Percentiles rank a stretch among this genome's conserved stretches.
These are phyloP conservation scores for Hymenoscyphus infarciens DNA, from an alignment of 2,329 filamentous ascomycete species.

Conservation along the genomic window DNA sequence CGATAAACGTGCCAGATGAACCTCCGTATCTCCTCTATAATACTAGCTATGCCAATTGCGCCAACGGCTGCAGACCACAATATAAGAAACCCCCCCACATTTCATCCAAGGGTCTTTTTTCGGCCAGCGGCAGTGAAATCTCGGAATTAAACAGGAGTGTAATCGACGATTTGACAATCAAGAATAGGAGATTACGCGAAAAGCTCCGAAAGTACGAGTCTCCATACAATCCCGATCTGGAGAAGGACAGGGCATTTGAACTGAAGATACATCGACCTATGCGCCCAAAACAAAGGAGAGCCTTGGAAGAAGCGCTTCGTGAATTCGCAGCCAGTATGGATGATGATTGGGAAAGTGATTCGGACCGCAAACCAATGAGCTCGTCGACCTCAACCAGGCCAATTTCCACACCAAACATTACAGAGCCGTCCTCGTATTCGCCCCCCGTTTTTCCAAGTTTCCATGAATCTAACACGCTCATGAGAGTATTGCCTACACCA, in stretches of 20 bases:
- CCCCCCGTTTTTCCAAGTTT: slow-evolving; percentile 50
- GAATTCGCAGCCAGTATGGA: slow-evolving; percentile 66
- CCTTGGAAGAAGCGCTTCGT: slow-evolving; percentile 69
- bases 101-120: neutral
- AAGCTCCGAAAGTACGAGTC: slow-evolving; percentile 69
- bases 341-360: slow-evolving; percentile 40
- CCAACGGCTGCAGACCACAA: neutral
- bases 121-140: slow-evolving; percentile 17
- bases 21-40: slow-evolving; percentile 28
- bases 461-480: neutral
- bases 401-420: neutral
- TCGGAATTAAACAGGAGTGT: slow-evolving; percentile 76
- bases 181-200: slow-evolving; percentile 75
- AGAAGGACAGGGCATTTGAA: slow-evolving; percentile 77
- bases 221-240: slow-evolving; percentile 60
- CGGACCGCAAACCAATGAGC: slow-evolving; percentile 28
- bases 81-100: neutral
- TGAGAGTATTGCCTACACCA: neutral
- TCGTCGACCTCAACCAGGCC: slow-evolving; percentile 19
- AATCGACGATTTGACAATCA: slow-evolving; percentile 82
- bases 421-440: slow-evolving; percentile 28
- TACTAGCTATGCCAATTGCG: neutral
- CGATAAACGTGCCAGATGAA: slow-evolving; percentile 21
- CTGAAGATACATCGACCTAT: slow-evolving; percentile 70
- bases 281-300: slow-evolving; percentile 67